Evolutionary conservation across 202 grass and related monocot species (phyloP), one percentile per base, ranked within the genome.

Genomic region (Saccharum hybrid): DNA sequence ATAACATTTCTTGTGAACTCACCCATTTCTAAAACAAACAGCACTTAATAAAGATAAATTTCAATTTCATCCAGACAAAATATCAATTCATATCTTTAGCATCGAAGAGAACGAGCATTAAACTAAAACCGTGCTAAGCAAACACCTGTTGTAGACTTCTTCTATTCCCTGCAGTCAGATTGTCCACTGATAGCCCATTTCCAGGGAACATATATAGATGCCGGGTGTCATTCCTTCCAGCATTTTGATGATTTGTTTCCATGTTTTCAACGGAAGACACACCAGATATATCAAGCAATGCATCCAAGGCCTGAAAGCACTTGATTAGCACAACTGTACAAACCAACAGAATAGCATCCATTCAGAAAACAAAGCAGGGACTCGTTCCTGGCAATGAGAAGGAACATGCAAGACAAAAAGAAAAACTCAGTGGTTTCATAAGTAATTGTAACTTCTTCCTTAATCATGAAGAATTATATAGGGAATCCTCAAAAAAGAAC

Each of bases 221-320:
- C 33, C 26, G 13, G 23, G 66, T 57, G 62, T 45, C 15, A 42
- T 85, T 85, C 28, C 70, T 83, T 72, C 64, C 63, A 72, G 15
- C 13, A 84, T 70, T 75, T 33, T 64, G 36, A 78, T 51, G 56
- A 38, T 43, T 65, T 51, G 74, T 83, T 74, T 89, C 82, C 61
- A 68, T 80, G 61, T 80, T 52, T 79, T 68, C 51, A 81, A 75
- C 5, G 8, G 72, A 81, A 60, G 83, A 87, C 8, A 76, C 60
- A 66, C 86, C 87, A 73, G 96, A 91, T 56, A 95, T 81, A 88
- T 95, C 85, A 42, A 98, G 92, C 40, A 98, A 90, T 39, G 77
- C 45, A 48, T 93, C 92, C 77, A 98, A 52, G 41, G 96, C 96
- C 96, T 98, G 82, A 63, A 88, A 92, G 54, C 10, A 90, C 38